Base-by-base conservation (phyloP, 768 basidiomycete genomes). In the Amanita phalloides region DNA sequence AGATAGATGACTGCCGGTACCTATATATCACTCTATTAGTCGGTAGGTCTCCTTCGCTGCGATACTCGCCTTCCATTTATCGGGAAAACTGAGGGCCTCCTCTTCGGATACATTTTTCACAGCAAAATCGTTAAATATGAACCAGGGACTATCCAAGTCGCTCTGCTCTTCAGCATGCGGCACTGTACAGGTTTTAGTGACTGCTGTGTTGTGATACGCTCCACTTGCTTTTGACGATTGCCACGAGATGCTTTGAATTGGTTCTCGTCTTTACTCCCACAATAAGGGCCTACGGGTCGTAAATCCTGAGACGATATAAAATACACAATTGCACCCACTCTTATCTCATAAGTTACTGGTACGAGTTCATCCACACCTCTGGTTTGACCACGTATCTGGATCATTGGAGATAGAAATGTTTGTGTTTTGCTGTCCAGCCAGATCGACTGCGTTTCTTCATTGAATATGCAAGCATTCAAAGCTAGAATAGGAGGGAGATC, bases 121-220 rank as follows among this genome's bases (percentile, higher is more conserved):
- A 1, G 83, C 75, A 61, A 99, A 99, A 61, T 99, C 96, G 61
- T 99, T 99, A 80, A 98, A 98, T 50, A 98, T 66, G 60, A 86
- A 86, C 96, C 96, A 99, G 1, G 81, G 79, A 49, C 79, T 82
- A 17, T 57, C 57, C 13, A 61, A 51, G 48, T 71, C 66, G 1
- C 61, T 52, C 9, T 69, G 61, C 6, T 61, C 64, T 60, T 84
- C 82, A 1, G 78, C 78, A 52, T 84, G 81, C 0, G 88, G 88
- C 36, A 93, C 21, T 38, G 48, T 25, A 25, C 41, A 47, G 32
- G 46, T 41, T 37, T 30, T 35, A 13, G 33, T 4, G 37, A 17
- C 11, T 4, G 13, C 30, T 9, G 10, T 28, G 13, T 32, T 46
- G 10, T 23, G 48, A n/a, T 32, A 39, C 26, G 36, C 26, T 23